These are phyloP conservation scores for Rubia tinctorum DNA, from an alignment of 305 asterid genomes.

Conservation along the genomic window DNA sequence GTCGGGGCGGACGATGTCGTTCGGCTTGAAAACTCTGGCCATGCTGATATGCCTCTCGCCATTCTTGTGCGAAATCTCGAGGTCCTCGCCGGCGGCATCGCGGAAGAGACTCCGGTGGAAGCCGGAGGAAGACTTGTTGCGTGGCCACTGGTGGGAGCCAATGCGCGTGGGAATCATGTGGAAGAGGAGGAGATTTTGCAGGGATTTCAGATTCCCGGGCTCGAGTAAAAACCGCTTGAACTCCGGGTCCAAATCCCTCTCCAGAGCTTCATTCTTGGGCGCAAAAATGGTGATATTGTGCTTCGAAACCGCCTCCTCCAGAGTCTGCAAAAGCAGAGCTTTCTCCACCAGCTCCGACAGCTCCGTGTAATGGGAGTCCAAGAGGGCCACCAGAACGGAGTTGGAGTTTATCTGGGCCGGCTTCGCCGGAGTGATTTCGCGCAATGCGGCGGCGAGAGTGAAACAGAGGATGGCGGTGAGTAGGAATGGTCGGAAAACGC, in stretches of 20 bases:
- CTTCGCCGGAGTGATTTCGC: slow-evolving; percentile 26
- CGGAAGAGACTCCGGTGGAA: slow-evolving; percentile 47
- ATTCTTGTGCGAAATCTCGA: slow-evolving; percentile 31
- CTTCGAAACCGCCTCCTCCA: slow-evolving; percentile 73
- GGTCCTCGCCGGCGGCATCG: slow-evolving; percentile 40
- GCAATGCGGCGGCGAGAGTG: slow-evolving; percentile 55
- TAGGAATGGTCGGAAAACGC: slow-evolving; percentile 37
- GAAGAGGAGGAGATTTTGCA: slow-evolving; percentile 64
- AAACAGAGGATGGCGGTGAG: background rate
- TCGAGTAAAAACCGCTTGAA: slow-evolving; percentile 73
- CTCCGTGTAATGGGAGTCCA: slow-evolving; percentile 79
- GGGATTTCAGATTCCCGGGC: slow-evolving; percentile 71
- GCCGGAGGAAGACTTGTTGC: background rate
- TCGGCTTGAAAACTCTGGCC: slow-evolving; percentile 45
- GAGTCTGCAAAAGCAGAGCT: slow-evolving; percentile 71
- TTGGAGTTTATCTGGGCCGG: slow-evolving; percentile 60
- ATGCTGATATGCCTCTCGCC: slow-evolving; percentile 45
- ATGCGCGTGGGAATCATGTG: slow-evolving; percentile 80
- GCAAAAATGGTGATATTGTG: slow-evolving; percentile 87
- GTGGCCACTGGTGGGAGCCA: slow-evolving; percentile 45
- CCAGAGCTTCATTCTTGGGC: slow-evolving; percentile 73
- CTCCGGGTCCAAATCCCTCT: slow-evolving; percentile 76
- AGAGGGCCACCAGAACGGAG: slow-evolving; percentile 73
- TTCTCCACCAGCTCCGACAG: slow-evolving; percentile 81
- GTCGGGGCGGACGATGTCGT: slow-evolving; percentile 73